Conservation (phyloP, 73 alveolate species). For the Uronychia setigera region DNA sequence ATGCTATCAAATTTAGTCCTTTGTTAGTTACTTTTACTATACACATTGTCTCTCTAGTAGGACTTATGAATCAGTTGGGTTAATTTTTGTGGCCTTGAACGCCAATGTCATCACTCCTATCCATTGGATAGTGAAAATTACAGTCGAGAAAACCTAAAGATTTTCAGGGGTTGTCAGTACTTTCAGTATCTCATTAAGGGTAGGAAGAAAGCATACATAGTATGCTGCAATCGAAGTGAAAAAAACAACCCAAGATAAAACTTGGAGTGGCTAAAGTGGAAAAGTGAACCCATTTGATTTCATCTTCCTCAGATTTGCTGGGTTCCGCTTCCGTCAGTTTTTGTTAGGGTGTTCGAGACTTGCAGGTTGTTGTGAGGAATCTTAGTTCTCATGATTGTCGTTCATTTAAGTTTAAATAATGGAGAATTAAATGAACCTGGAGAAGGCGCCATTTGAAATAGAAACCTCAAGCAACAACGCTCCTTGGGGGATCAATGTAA, state of each 20-base stretch:
- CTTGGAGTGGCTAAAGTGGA: too few species aligned
- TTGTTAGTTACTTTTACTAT: not conserved
- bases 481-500: not conserved
- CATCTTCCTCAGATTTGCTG: too few species aligned
- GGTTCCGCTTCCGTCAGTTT: too few species aligned
- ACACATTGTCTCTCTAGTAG: not conserved
- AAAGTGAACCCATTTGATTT: too few species aligned
- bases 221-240: too few species aligned
- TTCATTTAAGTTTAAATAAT: not conserved
- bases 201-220: too few species aligned
- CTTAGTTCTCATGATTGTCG: not conserved
- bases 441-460: not conserved
- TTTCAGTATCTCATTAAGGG: too few species aligned
- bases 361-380: not conserved
- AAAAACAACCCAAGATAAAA: too few species aligned
- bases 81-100: not conserved
- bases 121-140: too few species aligned
- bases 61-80: not conserved
- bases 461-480: not conserved
- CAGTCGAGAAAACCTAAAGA: too few species aligned
- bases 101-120: not conserved
- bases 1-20: too few species aligned
- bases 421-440: not conserved
- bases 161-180: too few species aligned
- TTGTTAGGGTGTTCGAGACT: not conserved